Evolutionary conservation across 179 eudicot genomes (phyloP), one percentile per base, ranked within the genome.

Genomic region (Pouteria campechiana): DNA sequence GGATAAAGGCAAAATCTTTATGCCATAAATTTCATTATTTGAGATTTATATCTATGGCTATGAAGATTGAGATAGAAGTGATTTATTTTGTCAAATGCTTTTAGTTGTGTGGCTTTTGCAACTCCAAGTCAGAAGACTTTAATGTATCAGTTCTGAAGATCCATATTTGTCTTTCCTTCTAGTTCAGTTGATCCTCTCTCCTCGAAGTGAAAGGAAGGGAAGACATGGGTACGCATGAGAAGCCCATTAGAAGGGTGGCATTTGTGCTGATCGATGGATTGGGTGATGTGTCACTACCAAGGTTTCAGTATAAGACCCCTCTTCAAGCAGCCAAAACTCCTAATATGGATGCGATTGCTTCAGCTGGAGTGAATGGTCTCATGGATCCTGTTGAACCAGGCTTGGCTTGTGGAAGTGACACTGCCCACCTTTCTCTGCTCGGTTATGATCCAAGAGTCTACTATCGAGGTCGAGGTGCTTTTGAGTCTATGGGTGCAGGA

Each of bases 341-440:
- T 7, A 76, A 82, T 50, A 54, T 86, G 65, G 94, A 90, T 60
- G 87, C 87, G 9, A 74, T 90, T 48, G 94, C 95, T 54, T 81
- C 87, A 46, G 87, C 98, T 48, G 98, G 98, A 16, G 81, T 90
- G 28, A 90, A 81, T 69, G 98, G 95, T 48, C 73, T 90, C 35
- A 86, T 90, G 98, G 98, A 90, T 50, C 98, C 98, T 20, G 95
- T 90, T 44, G 98, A 90, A 79, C 86, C 73, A 17, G 98, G 98
- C 37, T 76, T 90, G 51, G 98, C 60, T 18, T 90, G 98, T 54
- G 98, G 96, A 55, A 90, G 96, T 60, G 98, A 90, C 62, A 90
- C 98, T 2, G 98, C 98, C 2, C 98, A 90, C 64, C 96, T 90
- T 60, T 90, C 96, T 55, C 51, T 90, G 33, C 49, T 90, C 46